Base-by-base conservation (phyloP, 768 basidiomycete species). In the Podaxis mareebaensis region DNA sequence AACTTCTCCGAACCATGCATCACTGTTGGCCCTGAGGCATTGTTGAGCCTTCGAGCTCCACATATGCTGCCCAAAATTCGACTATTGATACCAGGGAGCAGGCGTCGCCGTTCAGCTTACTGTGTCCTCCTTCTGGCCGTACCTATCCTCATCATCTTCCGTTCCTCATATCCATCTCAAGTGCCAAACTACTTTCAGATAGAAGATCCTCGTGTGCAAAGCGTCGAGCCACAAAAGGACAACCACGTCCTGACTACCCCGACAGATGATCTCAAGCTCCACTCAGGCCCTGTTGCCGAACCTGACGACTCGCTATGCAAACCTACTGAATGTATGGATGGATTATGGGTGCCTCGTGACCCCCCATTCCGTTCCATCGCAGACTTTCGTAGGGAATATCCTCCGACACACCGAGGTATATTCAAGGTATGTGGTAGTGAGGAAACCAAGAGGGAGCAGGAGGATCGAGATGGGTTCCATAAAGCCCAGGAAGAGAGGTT, bases 301-400 rank as follows among this genome's bases (percentile, higher is more conserved):
- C 33, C 33, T 33, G 40, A 28, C 7, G 42, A 38, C n/a, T 13
- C 33, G 13, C 38, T 61, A 3, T 67, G 65, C 58, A 46, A 61
- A 10, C 56, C 60, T 22, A 53, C 61, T 46, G 64, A 65, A 48
- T 69, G 68, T 26, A 39, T 64, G 48, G 46, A 59, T 8, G 68
- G 66, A 2, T 33, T 17, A 0, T 69, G 68, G 68, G 58, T 44
- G n/a, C 61, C 46, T 2, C 61, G 68, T 6, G 58, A 58, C 13
- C 68, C 68, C 0, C 66, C 66, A 5, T 67, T 69, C 44, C 39
- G 24, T 10, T 53, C 64, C n/a, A 42, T 69, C 2, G 61, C 33
- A 8, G 64, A 65, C 46, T 67, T 69, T 52, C 33, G 24, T 61
- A 69, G 28, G 46, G 52, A n/a, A 51, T 64, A 36, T 64, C 64